A percentile compares a stretch with the other conserved stretches of the same genome.
Evolutionary conservation across 257 asterid genomes (phyloP).

Genomic region (Solanum virginianum): DNA sequence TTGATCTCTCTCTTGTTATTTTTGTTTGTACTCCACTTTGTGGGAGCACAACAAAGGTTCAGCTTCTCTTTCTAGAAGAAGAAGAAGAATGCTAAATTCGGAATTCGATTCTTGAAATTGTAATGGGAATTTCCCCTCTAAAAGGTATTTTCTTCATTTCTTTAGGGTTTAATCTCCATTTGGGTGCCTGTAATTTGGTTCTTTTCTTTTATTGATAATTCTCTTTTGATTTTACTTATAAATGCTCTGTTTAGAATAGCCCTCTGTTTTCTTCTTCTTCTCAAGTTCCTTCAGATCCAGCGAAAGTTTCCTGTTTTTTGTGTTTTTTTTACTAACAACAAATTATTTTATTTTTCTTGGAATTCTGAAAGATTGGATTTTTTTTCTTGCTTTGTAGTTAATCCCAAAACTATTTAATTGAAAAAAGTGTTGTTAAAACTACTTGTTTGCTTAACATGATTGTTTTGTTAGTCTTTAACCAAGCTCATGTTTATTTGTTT

Average conservation of each 20-base stretch:
- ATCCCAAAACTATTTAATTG: not conserved
- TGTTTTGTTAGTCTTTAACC: not conserved
- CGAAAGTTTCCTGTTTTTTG: not conserved
- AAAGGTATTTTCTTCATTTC: slow-evolving; percentile 18
- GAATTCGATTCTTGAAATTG: slow-evolving; percentile 16
- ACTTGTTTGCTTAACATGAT: not conserved
- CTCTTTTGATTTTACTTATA: not conserved
- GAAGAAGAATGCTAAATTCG: not conserved
- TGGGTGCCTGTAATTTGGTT: not conserved
- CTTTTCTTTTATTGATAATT: not conserved
- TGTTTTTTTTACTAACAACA: not conserved
- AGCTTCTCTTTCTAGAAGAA: slow-evolving; percentile 19
- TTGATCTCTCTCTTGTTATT: slow-evolving; percentile 1
- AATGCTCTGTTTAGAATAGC: not conserved
- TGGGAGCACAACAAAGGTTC: not conserved
- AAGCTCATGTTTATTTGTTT: not conserved
- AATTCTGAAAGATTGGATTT: not conserved
- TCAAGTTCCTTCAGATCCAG: not conserved
- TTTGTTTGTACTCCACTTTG: slow-evolving; percentile 4
- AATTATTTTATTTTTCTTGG: not conserved
- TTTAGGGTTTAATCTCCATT: not conserved
- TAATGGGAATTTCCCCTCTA: slow-evolving; percentile 1
- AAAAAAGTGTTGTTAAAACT: not conserved
- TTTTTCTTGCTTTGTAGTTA: not conserved
- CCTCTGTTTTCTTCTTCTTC: not conserved